Base-by-base conservation (phyloP, 1,284 basidiomycete species). In the Trametes hirsuta region DNA sequence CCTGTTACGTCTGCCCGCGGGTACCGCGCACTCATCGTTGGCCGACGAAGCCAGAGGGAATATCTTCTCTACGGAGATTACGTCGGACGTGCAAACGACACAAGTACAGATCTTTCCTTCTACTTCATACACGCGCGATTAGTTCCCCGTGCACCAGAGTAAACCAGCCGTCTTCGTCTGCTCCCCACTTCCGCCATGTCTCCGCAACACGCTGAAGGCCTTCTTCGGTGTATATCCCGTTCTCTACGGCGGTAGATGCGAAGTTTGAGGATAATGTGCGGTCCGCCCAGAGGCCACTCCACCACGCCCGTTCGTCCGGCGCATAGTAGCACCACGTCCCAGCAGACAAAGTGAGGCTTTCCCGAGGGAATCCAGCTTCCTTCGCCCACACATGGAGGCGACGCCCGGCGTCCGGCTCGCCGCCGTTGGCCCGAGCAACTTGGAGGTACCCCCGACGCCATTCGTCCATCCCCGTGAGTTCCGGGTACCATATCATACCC, bases 241-340 rank as follows among this genome's bases (percentile, higher is more conserved):
- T 63, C n/a, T 69, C 68, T 1, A 74, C 25, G 12, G 74, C 76
- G 15, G 63, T 64, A 18, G 56, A 51, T 6, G 72, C 68, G 60
- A 74, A 76, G 52, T 64, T 62, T 12, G 77, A 77, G 3, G 52
- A 55, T 6, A 75, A 45, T 1, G 65, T 68, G 6, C 77, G 67
- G 30, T 77, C 77, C 18, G 75, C 75, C 73, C 72, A 75, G 54
- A 76, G 46, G 21, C 58, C 65, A 3, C 74, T 68, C 69, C 71
- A 78, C 72, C 72, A 78, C 21, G 65, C 66, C 10, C 72, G 68
- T 36, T 79, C 76, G 58, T 74, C 73, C 0, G 69, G 65, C 1
- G 71, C 71, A 53, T 67, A 73, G 64, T 62, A 77, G 63, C 75
- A 77, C 75, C 72, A 78, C 15, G 70, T 66, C 8, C 73, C 68